These are phyloP conservation scores for Agrocybe pediades DNA, from an alignment of 768 basidiomycete genomes.

Conservation along the genomic window DNA sequence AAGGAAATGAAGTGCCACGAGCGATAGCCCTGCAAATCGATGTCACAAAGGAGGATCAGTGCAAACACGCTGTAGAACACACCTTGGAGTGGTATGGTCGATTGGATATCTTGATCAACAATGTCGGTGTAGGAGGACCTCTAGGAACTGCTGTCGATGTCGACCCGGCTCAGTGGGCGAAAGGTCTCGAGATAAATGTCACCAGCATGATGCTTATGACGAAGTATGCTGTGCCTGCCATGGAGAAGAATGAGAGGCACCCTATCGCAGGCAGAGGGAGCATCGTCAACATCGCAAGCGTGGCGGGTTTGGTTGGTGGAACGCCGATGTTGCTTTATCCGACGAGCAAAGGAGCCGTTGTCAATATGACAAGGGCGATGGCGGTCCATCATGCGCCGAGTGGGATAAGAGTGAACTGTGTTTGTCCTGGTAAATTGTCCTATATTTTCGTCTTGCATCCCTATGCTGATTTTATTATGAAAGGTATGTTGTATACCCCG, in stretches of 20 bases:
- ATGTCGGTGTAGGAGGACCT: slow-evolving; percentile 41
- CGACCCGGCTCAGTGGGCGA: slow-evolving; percentile 34
- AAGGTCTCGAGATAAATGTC: slow-evolving; percentile 38
- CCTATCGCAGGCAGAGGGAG: slow-evolving; percentile 34
- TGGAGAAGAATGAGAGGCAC: slow-evolving; percentile 35
- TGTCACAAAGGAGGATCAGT: slow-evolving; percentile 35
- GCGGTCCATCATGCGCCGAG: slow-evolving; percentile 41
- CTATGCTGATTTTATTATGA: not conserved
- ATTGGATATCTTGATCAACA: slow-evolving; percentile 44
- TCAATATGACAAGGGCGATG: slow-evolving; percentile 49
- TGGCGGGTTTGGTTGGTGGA: slow-evolving; percentile 39
- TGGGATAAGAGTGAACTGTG: slow-evolving; percentile 42
- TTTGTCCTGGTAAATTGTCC: slow-evolving; percentile 36
- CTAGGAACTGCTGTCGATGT: slow-evolving; percentile 40
- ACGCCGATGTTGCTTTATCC: slow-evolving; percentile 42
- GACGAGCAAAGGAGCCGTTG: slow-evolving; percentile 42
- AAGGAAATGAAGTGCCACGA: slow-evolving; percentile 14
- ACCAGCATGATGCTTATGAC: slow-evolving; percentile 47
- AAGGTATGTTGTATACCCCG: slow-evolving; percentile 43
- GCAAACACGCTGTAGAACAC: slow-evolving; percentile 35
- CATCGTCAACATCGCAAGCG: slow-evolving; percentile 44
- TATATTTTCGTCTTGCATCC: not conserved
- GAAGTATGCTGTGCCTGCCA: slow-evolving; percentile 43
- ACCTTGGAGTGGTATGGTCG: slow-evolving; percentile 37
- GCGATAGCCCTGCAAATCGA: slow-evolving; percentile 37